Base-by-base conservation (phyloP, 192 early-diverging fungal genomes). In the Mycoemilia scoparia region DNA sequence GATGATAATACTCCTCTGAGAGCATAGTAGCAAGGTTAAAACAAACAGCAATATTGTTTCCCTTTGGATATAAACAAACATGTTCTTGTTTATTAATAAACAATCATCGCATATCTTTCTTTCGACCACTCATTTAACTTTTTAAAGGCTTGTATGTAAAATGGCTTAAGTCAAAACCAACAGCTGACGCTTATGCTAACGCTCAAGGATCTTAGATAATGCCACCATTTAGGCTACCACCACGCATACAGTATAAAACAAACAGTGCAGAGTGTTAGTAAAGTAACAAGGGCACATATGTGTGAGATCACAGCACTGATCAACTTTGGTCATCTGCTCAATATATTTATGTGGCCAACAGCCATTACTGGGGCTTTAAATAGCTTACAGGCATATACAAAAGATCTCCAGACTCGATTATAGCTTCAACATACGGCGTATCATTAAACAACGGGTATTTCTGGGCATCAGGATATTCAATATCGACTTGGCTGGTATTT, bases 151-250 rank as follows among this genome's bases (percentile, higher is more conserved):
- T n/a, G n/a, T n/a, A n/a, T n/a, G n/a, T n/a, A n/a, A n/a, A n/a
- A n/a, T n/a, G n/a, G n/a, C n/a, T n/a, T n/a, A n/a, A n/a, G n/a
- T 54, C 53, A 84, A 45, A 87, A 92, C 87, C 87, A 92, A 43
- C 84, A 80, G 44, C 82, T 85, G 6, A 92, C 66, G 46, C 83
- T 87, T 29, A 81, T 77, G 39, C 84, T 88, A 3, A 52, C 59
- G 6, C 60, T 69, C 19, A 84, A 49, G 7, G 82, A 76, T 34
- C 67, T 60, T 19, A 92, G 79, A 46, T 77, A 84, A 45, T 92
- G 87, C 87, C 87, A 92, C 79, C 83, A 91, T 4, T 67, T 65
- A 19, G 74, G 74, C 71, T 76, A 40, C 39, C n/a, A n/a, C n/a
- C n/a, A n/a, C n/a, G 14, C 18, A 32, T 8, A 44, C 13, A 23